A percentile compares a stretch with the other conserved stretches of the same genome.
phyloP scores from a whole-genome alignment of 305 asterid genomes.

The Fraxinus greggii region DNA sequence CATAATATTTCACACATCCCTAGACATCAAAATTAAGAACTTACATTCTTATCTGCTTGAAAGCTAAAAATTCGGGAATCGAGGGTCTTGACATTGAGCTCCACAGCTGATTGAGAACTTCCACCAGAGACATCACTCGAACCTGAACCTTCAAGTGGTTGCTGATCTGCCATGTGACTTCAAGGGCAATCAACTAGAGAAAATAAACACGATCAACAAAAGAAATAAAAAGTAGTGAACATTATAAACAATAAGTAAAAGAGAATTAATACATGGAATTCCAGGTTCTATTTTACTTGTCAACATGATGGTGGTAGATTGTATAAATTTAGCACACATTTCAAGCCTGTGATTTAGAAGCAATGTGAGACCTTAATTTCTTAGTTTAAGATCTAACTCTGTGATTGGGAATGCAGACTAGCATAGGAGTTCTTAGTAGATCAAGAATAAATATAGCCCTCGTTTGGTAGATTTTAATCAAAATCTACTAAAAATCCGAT shows the following conservation, averaged over 20 bases:
- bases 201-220: conserved; percentile 13
- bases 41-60: conserved; percentile 71
- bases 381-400: background rate
- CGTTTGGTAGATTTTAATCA: too few relatives aligned
- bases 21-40: conserved; percentile 2
- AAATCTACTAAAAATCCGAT: too few relatives aligned
- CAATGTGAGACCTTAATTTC: background rate
- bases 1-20: background rate
- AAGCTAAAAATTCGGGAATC: conserved; percentile 62
- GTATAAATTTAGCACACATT: background rate
- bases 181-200: conserved; percentile 19
- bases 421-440: background rate
- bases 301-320: background rate
- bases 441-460: background rate
- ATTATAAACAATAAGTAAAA: background rate
- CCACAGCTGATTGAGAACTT: conserved; percentile 59
- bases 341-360: background rate
- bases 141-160: conserved; percentile 50
- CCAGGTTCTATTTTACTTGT: background rate
- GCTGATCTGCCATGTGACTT: conserved; percentile 60
- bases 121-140: conserved; percentile 41
- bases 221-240: background rate
- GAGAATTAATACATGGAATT: conserved; percentile 6
- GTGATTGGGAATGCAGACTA: background rate
- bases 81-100: conserved; percentile 80